phyloP scores from a whole-genome alignment of 2,329 filamentous ascomycete species.

The Colletotrichum chrysophilum region DNA sequence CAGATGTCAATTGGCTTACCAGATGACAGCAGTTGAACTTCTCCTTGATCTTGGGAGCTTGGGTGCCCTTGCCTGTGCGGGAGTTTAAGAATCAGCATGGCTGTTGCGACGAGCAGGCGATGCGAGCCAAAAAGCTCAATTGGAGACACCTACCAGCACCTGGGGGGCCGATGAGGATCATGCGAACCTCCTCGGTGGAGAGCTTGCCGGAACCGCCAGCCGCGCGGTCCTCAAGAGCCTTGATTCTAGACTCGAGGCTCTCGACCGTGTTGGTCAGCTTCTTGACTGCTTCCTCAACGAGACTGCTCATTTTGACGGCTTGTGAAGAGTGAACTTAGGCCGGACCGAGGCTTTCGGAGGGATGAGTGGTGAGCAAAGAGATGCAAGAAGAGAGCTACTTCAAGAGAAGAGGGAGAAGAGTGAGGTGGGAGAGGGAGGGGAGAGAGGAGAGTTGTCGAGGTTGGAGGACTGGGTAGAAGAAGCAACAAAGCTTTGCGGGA shows the following conservation, averaged over 20 bases:
- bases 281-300: slow-evolving; percentile 84
- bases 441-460: slow-evolving; percentile 2
- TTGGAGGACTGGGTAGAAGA: slow-evolving; percentile 2
- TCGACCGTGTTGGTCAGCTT: slow-evolving; percentile 84
- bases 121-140: neutral
- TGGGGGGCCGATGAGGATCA: slow-evolving; percentile 97
- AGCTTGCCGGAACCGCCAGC: slow-evolving; percentile 55
- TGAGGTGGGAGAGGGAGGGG: slow-evolving; percentile 5
- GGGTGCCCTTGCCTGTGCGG: slow-evolving; percentile 91
- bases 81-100: neutral
- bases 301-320: slow-evolving; percentile 72
- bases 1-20: slow-evolving; percentile 61
- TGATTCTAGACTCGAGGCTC: slow-evolving; percentile 84
- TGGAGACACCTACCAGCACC: slow-evolving; percentile 79
- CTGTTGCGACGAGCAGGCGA: neutral
- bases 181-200: slow-evolving; percentile 76
- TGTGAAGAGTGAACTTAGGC: slow-evolving; percentile 26
- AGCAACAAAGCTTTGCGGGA: slow-evolving; percentile 22
- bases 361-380: slow-evolving; percentile 12
- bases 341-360: slow-evolving; percentile 22
- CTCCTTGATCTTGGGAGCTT: slow-evolving; percentile 97
- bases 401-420: neutral
- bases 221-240: slow-evolving; percentile 80
- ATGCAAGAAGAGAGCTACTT: slow-evolving; percentile 9
- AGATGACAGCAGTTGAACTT: slow-evolving; percentile 97